Percentiles rank a stretch among this genome's conserved stretches.
Conservation (phyloP, 768 basidiomycete species). For the Panaeolus papilionaceus region DNA sequence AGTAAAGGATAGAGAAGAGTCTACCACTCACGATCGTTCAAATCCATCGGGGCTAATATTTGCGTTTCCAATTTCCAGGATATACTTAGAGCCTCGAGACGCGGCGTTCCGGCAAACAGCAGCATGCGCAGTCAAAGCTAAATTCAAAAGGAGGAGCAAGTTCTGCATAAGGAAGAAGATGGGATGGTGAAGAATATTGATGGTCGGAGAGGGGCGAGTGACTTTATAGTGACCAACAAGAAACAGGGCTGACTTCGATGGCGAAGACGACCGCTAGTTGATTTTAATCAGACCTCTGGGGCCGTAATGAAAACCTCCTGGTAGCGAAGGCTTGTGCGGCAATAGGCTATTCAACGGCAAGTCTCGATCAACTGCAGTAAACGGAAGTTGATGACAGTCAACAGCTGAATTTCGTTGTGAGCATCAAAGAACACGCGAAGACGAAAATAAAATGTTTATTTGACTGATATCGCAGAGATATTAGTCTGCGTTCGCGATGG, state of each 20-base stretch:
- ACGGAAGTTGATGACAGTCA: neutral
- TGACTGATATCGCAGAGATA: neutral
- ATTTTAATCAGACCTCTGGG: neutral
- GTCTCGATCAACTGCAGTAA: neutral
- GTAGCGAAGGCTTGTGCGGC: neutral
- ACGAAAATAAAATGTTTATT: neutral
- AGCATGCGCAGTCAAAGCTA: conserved; percentile 5
- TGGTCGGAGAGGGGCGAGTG: neutral
- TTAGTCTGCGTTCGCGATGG: neutral
- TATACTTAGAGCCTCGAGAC: conserved; percentile 32
- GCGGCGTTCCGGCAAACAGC: neutral
- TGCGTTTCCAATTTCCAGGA: conserved; percentile 35
- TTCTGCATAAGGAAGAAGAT: neutral
- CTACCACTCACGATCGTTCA: conserved; percentile 23
- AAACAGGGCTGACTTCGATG: conserved; percentile 7
- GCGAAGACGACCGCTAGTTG: neutral
- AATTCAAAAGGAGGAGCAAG: neutral
- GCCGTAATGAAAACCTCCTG: neutral
- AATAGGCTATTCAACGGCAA: conserved; percentile 9
- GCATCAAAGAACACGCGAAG: neutral
- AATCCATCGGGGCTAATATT: conserved; percentile 27
- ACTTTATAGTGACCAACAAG: neutral
- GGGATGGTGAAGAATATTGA: neutral
- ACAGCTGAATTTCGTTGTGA: neutral
- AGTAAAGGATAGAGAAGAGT: neutral